Percentiles rank a stretch among this genome's conserved stretches.
Evolutionary conservation across 257 asterid species (phyloP).

Genomic region (Phtheirospermum japonicum): DNA sequence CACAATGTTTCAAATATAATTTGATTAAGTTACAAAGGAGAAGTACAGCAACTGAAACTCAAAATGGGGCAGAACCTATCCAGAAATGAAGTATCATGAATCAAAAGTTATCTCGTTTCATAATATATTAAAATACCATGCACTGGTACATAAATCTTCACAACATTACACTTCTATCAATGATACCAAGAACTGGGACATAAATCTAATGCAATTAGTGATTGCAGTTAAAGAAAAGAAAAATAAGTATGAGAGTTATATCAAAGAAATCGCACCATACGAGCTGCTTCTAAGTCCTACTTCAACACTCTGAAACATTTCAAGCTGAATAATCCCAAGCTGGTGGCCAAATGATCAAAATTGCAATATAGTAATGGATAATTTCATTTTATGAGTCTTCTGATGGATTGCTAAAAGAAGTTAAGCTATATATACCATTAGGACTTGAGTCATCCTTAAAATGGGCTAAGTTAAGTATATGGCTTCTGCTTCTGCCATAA

Average conservation of each 20-base stretch:
- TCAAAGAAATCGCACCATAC: constrained; percentile 39
- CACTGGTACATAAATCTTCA: too few species aligned
- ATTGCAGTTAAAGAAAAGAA: too few species aligned
- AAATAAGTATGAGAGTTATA: not conserved
- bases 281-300: constrained; percentile 84
- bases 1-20: not conserved
- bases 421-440: constrained; percentile 50
- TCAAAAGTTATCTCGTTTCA: too few species aligned
- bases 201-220: too few species aligned
- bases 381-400: constrained; percentile 9
- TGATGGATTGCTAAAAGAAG: not conserved
- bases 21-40: too few species aligned
- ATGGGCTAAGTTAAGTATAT: constrained; percentile 87
- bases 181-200: too few species aligned
- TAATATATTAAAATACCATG: too few species aligned
- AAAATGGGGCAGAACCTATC: too few species aligned
- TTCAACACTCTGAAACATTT: constrained; percentile 87
- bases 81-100: too few species aligned
- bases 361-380: constrained; percentile 18
- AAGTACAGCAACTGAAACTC: too few species aligned
- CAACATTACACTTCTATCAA: too few species aligned
- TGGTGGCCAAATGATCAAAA: constrained; percentile 37
- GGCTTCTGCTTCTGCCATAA: constrained; percentile 82
- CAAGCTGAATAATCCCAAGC: constrained; percentile 99
- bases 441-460: constrained; percentile 99